phyloP scores from a whole-genome alignment of 83 land plant genomes.

The Picea abies region DNA sequence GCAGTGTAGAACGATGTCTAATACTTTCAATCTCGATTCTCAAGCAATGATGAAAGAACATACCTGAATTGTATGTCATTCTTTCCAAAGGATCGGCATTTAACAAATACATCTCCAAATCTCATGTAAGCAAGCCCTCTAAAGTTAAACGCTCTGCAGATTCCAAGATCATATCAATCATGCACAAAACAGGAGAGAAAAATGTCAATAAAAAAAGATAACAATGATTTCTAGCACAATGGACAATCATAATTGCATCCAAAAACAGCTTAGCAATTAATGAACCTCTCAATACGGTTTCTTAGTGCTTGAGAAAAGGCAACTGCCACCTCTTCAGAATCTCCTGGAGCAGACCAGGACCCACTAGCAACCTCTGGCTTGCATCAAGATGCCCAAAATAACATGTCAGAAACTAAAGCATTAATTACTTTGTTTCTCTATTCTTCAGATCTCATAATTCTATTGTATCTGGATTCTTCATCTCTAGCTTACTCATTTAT shows the following conservation, averaged over 20 bases:
- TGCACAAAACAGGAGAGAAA: background rate
- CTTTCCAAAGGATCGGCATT: constrained; percentile 39
- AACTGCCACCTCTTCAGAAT: constrained; percentile 77
- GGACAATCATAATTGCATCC: background rate
- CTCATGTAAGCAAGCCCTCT: constrained; percentile 75
- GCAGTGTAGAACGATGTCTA: background rate
- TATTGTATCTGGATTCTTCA: background rate
- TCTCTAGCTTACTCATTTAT: background rate
- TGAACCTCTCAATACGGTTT: constrained; percentile 86
- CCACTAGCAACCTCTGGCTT: constrained; percentile 72
- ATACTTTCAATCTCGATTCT: background rate
- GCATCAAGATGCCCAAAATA: constrained; percentile 1
- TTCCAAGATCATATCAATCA: constrained; percentile 4
- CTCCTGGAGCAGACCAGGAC: constrained; percentile 85
- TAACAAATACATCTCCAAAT: constrained; percentile 92
- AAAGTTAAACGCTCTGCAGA: constrained; percentile 57
- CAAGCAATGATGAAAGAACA: background rate
- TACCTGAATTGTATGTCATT: constrained; percentile 29
- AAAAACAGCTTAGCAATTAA: background rate
- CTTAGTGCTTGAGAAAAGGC: constrained; percentile 89
- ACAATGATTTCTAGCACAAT: constrained; percentile 5
- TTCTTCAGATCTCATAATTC: background rate
- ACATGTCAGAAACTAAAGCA: background rate
- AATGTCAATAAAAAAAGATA: background rate
- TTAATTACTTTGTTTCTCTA: background rate